These are phyloP conservation scores for Penicillium brevicompactum DNA, from an alignment of 2,329 filamentous ascomycete species.

Conservation along the genomic window DNA sequence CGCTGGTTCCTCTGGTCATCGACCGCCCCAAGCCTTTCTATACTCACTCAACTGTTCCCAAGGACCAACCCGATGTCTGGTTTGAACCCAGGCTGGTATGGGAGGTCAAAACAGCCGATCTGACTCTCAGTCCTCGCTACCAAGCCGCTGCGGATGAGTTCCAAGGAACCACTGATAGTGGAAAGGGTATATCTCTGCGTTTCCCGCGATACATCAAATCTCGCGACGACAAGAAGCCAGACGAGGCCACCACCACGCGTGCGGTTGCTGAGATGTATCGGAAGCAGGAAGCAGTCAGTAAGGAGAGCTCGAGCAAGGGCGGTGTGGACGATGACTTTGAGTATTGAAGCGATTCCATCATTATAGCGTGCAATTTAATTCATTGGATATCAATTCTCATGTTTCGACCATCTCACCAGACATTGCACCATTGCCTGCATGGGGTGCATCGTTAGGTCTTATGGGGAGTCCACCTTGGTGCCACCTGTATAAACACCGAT, in stretches of 20 bases:
- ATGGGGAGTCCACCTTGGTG: not conserved
- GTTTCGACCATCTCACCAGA: not conserved
- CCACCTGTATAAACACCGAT: not conserved
- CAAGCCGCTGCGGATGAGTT: conserved; percentile 85
- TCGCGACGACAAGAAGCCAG: conserved; percentile 93
- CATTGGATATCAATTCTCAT: not conserved
- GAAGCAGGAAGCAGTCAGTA: conserved; percentile 86
- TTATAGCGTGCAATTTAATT: conserved; percentile 10
- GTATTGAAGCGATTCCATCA: conserved; percentile 60
- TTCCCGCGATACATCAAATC: conserved; percentile 93
- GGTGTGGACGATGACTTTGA: conserved; percentile 98
- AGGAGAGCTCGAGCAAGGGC: conserved; percentile 80
- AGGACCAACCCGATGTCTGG: conserved; percentile 98
- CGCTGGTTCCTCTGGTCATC: conserved; percentile 77
- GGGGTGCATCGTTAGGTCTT: not conserved
- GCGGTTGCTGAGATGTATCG: conserved; percentile 97
- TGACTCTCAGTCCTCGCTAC: conserved; percentile 90
- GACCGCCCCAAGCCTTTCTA: conserved; percentile 95
- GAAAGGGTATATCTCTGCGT: conserved; percentile 79
- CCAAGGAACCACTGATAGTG: conserved; percentile 68
- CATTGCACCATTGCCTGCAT: not conserved
- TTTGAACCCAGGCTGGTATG: conserved; percentile 93
- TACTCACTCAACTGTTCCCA: conserved; percentile 75
- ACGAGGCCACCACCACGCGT: conserved; percentile 79
- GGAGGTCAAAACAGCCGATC: conserved; percentile 96